Evolutionary conservation across 2,329 filamentous ascomycete genomes (phyloP).

Genomic region (Phoma sp.): DNA sequence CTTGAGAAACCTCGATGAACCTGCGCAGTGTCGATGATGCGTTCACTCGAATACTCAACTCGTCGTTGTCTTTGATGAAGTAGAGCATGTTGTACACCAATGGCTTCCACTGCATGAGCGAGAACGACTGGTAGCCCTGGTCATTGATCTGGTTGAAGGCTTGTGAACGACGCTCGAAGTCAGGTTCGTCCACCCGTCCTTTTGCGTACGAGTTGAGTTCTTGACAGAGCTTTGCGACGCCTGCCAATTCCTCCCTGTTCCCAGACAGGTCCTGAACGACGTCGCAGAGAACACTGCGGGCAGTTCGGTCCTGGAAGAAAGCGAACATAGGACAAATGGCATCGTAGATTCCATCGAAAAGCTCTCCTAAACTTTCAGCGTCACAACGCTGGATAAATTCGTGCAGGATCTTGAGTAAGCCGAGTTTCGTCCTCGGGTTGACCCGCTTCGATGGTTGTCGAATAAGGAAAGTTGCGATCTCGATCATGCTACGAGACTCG

Average conservation of each 20-base stretch:
- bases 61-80: slow-evolving; percentile 83
- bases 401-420: slow-evolving; percentile 79
- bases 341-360: slow-evolving; percentile 72
- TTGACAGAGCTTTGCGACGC: slow-evolving; percentile 73
- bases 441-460: slow-evolving; percentile 85
- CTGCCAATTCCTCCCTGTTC: slow-evolving; percentile 65
- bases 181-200: slow-evolving; percentile 79
- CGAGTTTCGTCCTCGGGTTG: slow-evolving; percentile 80
- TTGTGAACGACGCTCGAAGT: slow-evolving; percentile 80
- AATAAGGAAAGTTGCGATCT: slow-evolving; percentile 80
- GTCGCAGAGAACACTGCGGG: slow-evolving; percentile 74
- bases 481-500: slow-evolving; percentile 78
- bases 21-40: slow-evolving; percentile 80
- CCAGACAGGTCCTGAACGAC: slow-evolving; percentile 75
- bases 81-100: slow-evolving; percentile 89
- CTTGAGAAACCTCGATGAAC: slow-evolving; percentile 68
- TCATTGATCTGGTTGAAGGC: slow-evolving; percentile 78
- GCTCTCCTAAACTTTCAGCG: slow-evolving; percentile 60
- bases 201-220: slow-evolving; percentile 81
- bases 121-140: slow-evolving; percentile 64
- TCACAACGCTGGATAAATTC: slow-evolving; percentile 75
- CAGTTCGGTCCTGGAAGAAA: slow-evolving; percentile 83
- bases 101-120: slow-evolving; percentile 80
- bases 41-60: slow-evolving; percentile 84
- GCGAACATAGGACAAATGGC: slow-evolving; percentile 84